These are phyloP conservation scores for Tagetes erecta DNA, from an alignment of 129 eudicot genomes.

Conservation along the genomic window DNA sequence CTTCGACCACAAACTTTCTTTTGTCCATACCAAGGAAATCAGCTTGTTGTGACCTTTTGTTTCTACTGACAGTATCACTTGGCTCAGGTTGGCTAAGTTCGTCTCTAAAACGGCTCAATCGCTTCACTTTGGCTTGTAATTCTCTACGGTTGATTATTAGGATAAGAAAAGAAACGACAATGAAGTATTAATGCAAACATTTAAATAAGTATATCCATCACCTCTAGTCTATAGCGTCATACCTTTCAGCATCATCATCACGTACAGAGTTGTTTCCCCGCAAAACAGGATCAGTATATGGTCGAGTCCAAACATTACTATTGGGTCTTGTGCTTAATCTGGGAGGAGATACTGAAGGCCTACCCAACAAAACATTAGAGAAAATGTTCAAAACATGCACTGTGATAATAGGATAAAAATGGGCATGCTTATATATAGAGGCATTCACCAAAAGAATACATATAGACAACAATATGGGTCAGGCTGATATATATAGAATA, in stretches of 20 bases:
- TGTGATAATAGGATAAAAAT: too few species aligned
- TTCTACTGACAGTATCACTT: constrained; percentile 34
- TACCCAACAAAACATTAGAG: too few species aligned
- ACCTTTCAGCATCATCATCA: constrained; percentile 69
- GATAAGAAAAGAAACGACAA: background rate
- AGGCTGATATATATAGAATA: too few species aligned
- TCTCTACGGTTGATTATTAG: constrained; percentile 51
- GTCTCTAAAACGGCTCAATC: constrained; percentile 82
- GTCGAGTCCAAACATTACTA: too few species aligned
- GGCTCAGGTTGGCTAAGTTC: constrained; percentile 66
- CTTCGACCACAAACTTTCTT: constrained; percentile 40
- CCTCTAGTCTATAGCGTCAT: constrained; percentile 6
- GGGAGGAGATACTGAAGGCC: too few species aligned
- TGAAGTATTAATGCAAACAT: background rate
- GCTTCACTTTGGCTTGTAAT: constrained; percentile 83
- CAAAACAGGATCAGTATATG: constrained; percentile 35
- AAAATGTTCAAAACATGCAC: too few species aligned
- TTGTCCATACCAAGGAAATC: constrained; percentile 45
- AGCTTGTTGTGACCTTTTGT: constrained; percentile 45
- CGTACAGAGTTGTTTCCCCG: constrained; percentile 34
- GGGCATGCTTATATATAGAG: too few species aligned
- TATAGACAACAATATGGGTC: too few species aligned
- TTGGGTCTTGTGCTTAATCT: too few species aligned
- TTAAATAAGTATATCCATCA: background rate
- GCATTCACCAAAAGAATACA: too few species aligned